Evolutionary conservation across 208 protist species (phyloP).

Genomic region (Acanthamoeba quina): DNA sequence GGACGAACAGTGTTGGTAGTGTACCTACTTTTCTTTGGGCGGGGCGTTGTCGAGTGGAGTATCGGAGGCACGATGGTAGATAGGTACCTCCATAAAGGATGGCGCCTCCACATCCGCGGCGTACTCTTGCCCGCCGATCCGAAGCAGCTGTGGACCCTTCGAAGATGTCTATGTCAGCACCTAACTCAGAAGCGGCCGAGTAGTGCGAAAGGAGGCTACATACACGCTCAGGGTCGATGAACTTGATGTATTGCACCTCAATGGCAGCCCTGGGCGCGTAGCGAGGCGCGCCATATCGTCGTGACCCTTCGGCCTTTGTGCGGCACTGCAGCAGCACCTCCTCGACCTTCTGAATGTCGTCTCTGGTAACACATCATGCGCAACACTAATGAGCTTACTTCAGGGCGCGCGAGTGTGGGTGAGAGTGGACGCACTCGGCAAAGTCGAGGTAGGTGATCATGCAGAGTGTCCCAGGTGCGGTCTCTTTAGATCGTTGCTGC

Average conservation of each 20-base stretch:
- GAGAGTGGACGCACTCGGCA: neutral
- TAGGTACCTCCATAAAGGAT: neutral
- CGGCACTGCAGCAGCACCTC: neutral
- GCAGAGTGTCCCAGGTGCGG: neutral
- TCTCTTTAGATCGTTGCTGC: neutral
- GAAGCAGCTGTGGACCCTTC: constrained; percentile 24
- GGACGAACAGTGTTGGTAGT: neutral
- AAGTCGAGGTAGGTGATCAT: constrained; percentile 52
- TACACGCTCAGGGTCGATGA: constrained; percentile 25
- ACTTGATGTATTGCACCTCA: constrained; percentile 18
- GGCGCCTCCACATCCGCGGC: neutral
- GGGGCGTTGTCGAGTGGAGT: neutral
- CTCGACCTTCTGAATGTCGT: constrained; percentile 10
- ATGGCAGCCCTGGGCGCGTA: neutral
- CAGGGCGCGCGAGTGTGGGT: neutral
- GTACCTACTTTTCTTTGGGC: neutral
- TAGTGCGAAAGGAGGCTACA: neutral
- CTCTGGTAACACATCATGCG: neutral
- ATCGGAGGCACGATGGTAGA: neutral
- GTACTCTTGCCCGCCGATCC: neutral
- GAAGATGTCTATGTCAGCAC: neutral
- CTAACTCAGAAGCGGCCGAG: neutral
- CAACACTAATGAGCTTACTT: neutral
- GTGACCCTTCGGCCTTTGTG: neutral
- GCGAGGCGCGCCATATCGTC: neutral